These are phyloP conservation scores for Elsinoe arachidis DNA, from an alignment of 2,329 filamentous ascomycete species.

Conservation along the genomic window DNA sequence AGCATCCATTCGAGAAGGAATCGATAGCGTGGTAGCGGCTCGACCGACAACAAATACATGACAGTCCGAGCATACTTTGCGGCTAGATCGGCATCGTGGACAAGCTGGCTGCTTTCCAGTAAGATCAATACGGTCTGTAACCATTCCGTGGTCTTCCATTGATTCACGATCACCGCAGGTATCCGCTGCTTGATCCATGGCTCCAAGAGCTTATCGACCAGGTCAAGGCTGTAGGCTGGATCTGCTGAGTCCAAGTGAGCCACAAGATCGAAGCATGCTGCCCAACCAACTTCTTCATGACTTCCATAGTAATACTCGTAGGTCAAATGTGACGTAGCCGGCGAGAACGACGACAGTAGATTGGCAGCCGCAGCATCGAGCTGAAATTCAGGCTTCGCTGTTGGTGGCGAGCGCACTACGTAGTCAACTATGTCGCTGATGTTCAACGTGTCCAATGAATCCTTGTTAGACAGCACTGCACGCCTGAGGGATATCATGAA, in stretches of 20 bases:
- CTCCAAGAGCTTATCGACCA: slow-evolving; percentile 31
- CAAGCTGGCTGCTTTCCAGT: slow-evolving; percentile 22
- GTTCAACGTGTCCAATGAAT: slow-evolving; percentile 25
- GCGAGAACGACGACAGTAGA: slow-evolving; percentile 24
- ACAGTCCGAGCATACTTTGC: slow-evolving; percentile 30
- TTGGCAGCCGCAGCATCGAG: slow-evolving; percentile 35
- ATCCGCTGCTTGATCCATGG: slow-evolving; percentile 37
- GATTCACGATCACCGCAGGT: slow-evolving; percentile 36
- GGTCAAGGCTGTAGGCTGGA: slow-evolving; percentile 19
- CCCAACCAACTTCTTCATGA: slow-evolving; percentile 36
- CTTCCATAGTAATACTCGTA: slow-evolving; percentile 38
- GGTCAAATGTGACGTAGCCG: slow-evolving; percentile 23
- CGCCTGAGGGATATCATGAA: slow-evolving; percentile 22
- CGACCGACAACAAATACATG: slow-evolving; percentile 34
- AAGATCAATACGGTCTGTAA: slow-evolving; percentile 39
- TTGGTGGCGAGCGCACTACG: slow-evolving; percentile 34
- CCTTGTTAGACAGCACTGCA: slow-evolving; percentile 21
- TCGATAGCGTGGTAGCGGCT: slow-evolving; percentile 40
- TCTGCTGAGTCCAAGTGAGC: slow-evolving; percentile 30
- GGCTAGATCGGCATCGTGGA: slow-evolving; percentile 18
- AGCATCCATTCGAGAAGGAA: slow-evolving; percentile 42
- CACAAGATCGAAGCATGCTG: slow-evolving; percentile 38
- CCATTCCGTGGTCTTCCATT: slow-evolving; percentile 43
- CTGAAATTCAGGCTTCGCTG: slow-evolving; percentile 35
- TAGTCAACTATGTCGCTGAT: slow-evolving; percentile 33